Evolutionary conservation across 106 monocot species (phyloP), one percentile per base, ranked within the genome.

Genomic region (Dendrobium catenatum): DNA sequence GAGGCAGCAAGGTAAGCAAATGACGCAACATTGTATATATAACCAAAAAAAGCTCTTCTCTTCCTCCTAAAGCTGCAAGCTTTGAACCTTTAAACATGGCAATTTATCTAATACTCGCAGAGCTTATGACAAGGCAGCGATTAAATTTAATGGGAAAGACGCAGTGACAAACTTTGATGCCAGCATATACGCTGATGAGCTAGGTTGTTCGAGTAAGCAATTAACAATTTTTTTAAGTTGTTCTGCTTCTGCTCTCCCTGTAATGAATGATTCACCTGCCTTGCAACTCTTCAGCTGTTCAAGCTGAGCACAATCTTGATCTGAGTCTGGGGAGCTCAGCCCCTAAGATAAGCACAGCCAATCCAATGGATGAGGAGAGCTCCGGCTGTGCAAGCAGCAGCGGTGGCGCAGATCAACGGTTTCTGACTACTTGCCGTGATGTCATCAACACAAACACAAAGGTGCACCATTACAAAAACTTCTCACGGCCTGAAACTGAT

Each of bases 71-170:
- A 42, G 74, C 19, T 74, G n/a, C 70, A 15, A 15, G 42, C 74
- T 43, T 20, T 74, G 74, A 22, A 61, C 24, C 0, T 19, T 61
- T 61, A n/a, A 3, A 22, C 19, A 61, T 22, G 0, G 61, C 5
- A 20, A 73, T 73, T 41, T 42, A 22, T 70, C 4, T 70, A 70
- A 8, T 31, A 19, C 73, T 79, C 76, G 17, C 73, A 95, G 94
- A 84, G 94, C 90, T 73, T 95, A 95, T 72, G 94, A 95, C 68
- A 95, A 85, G 79, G 94, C 94, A 1, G 94, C 91, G 22, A 95
- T 95, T 81, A 90, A 86, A 78, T 92, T 85, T 44, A 92, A 82
- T 47, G 92, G 94, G 48, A 92, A 83, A 68, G 92, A 95, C 27
- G 94, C 89, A 0, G 89, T 92, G 46, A 95, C 94, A 20, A 95